Evolutionary conservation across 2,329 filamentous ascomycete genomes (phyloP), one percentile per base, ranked within the genome.

Genomic region (Botrytis galanthina): DNA sequence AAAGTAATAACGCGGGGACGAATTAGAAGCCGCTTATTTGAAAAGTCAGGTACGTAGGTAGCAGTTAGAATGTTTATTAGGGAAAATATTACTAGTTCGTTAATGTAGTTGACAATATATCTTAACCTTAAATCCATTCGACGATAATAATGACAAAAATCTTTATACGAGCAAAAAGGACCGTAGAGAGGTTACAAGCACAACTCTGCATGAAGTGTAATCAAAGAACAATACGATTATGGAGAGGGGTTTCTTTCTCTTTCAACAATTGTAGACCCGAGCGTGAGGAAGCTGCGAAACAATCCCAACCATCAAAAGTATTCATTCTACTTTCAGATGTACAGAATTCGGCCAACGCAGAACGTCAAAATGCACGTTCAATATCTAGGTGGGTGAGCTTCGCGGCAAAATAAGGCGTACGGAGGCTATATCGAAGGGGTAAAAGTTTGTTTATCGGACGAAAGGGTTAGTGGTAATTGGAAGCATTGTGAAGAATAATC

Each of bases 1-100:
- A 63, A 48, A 64, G 62, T 66, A 66, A 37, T 9, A 35, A 67
- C 32, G 63, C 63, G 63, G 63, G 63, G 63, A 67, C 44, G 14
- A 67, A 67, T 67, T 29, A 51, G 7, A 67, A 51, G 4, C 8
- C 29, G 32, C 20, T 51, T 29, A 67, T 67, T 51, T n/a, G 26
- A 66, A 66, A 48, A 46, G 44, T 20, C 20, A n/a, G 29, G 62
- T 51, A 64, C 35, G 37, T 51, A 51, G 51, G 14, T 57, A 18
- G 29, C 37, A 14, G 32, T 26, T 7, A 18, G 26, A 29, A 51
- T 66, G 10, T 46, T 66, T 12, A 37, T 35, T 66, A 42, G 42
- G 29, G 18, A 32, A 48, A 46, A 44, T 32, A 16, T 32, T 63
- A 44, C 12, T 16, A 9, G 5, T 20, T 10, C 16, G 8, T 14